phyloP scores from a whole-genome alignment of 2,329 filamentous ascomycete species.

The Hypoxylon sp. region DNA sequence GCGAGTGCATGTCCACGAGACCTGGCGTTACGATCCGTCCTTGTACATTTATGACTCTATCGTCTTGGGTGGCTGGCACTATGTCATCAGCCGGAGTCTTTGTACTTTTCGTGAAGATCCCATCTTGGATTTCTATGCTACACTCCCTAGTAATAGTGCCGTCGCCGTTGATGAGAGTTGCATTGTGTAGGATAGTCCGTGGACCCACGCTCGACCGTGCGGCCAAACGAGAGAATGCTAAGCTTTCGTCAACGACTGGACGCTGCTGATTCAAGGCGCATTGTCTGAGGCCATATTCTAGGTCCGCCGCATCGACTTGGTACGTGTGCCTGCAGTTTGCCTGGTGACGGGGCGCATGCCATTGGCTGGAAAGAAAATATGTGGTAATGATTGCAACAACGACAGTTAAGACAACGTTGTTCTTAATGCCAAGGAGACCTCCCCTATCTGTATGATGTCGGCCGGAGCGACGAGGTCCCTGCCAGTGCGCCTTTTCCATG shows the following conservation, averaged over 20 bases:
- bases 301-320: slow-evolving; percentile 19
- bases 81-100: background rate
- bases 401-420: slow-evolving; percentile 17
- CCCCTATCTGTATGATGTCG: slow-evolving; percentile 4
- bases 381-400: slow-evolving; percentile 27
- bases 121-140: slow-evolving; percentile 42
- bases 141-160: slow-evolving; percentile 35
- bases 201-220: slow-evolving; percentile 7
- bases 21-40: slow-evolving; percentile 42
- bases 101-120: slow-evolving; percentile 38
- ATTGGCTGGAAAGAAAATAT: slow-evolving; percentile 28
- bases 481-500: slow-evolving; percentile 27
- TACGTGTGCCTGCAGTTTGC: background rate
- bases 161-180: slow-evolving; percentile 47
- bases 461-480: slow-evolving; percentile 9
- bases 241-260: slow-evolving; percentile 29
- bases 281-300: slow-evolving; percentile 35
- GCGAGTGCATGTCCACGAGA: slow-evolving; percentile 42
- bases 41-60: slow-evolving; percentile 30
- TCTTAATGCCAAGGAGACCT: slow-evolving; percentile 17
- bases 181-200: slow-evolving; percentile 43
- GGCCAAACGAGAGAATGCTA: slow-evolving; percentile 33
- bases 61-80: slow-evolving; percentile 8
- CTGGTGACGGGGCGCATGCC: slow-evolving; percentile 17
- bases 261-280: slow-evolving; percentile 36